These are phyloP conservation scores for Jamesozyma jinghongensis DNA, from an alignment of 805 yeast species.

Conservation along the genomic window DNA sequence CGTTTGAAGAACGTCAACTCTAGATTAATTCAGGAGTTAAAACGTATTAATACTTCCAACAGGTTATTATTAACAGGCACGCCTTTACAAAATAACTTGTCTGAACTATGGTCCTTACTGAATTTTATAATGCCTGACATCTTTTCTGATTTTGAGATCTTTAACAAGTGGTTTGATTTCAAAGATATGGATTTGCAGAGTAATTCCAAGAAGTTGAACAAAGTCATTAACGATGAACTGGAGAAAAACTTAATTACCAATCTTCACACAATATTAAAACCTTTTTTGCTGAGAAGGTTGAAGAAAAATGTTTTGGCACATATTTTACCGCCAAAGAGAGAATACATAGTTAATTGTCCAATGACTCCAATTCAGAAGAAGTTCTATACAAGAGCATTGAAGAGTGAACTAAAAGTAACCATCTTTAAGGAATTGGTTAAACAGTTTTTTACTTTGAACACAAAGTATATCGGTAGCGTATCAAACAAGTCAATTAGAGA, in stretches of 20 bases:
- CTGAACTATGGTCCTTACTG: conserved; percentile 85
- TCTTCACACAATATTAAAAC: conserved; percentile 79
- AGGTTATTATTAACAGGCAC: conserved; percentile 88
- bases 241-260: conserved; percentile 59
- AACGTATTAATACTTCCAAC: conserved; percentile 55
- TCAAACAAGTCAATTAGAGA: conserved; percentile 32
- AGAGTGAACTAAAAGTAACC: conserved; percentile 36
- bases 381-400: conserved; percentile 48
- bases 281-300: conserved; percentile 75
- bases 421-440: conserved; percentile 40
- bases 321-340: conserved; percentile 79
- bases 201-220: conserved; percentile 25
- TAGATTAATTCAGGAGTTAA: conserved; percentile 60
- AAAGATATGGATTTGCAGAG: conserved; percentile 40
- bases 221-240: conserved; percentile 47
- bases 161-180: conserved; percentile 92
- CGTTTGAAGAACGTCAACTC: conserved; percentile 80
- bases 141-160: conserved; percentile 79
- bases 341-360: conserved; percentile 69
- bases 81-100: conserved; percentile 83
- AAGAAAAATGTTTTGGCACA: conserved; percentile 60
- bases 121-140: conserved; percentile 91
- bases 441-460: conserved; percentile 42
- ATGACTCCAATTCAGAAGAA: conserved; percentile 53
- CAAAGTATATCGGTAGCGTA: conserved; percentile 23